Conservation (phyloP, 192 early-diverging fungal species). For the Backusella australiensis region DNA sequence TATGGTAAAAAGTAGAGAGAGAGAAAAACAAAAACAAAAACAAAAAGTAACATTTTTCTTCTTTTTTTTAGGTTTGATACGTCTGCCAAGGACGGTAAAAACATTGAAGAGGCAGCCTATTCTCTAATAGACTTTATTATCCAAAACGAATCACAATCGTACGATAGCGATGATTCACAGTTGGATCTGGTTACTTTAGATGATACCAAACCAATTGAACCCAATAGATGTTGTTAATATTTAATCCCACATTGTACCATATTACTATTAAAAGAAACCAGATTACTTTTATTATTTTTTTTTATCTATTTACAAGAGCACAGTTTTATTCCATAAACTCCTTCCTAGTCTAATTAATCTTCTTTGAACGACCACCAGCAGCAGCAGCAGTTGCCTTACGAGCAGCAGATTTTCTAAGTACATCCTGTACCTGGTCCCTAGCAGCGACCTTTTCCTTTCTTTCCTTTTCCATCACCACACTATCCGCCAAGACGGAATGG, state of each 20-base stretch:
- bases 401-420: neutral
- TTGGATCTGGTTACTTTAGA: neutral
- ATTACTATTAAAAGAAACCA: neutral
- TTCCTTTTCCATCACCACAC: slow-evolving; percentile 36
- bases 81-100: slow-evolving; percentile 57
- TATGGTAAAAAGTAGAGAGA: neutral
- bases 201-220: neutral
- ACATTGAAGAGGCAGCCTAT: slow-evolving; percentile 50
- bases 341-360: neutral
- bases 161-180: neutral
- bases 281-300: neutral
- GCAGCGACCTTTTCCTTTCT: slow-evolving; percentile 6
- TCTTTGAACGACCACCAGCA: neutral
- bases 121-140: neutral
- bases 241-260: neutral
- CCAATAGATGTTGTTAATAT: neutral
- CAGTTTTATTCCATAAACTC: neutral
- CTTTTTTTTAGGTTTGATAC: slow-evolving; percentile 45
- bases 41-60: neutral
- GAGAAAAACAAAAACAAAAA: no score
- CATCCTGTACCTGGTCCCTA: slow-evolving; percentile 15
- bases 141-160: neutral
- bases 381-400: neutral
- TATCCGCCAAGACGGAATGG: slow-evolving; percentile 29
- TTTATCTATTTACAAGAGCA: neutral